Percentiles rank a stretch among this genome's conserved stretches.
Conservation (phyloP, 2,329 filamentous ascomycete species). For the Trichoderma semiorbis region DNA sequence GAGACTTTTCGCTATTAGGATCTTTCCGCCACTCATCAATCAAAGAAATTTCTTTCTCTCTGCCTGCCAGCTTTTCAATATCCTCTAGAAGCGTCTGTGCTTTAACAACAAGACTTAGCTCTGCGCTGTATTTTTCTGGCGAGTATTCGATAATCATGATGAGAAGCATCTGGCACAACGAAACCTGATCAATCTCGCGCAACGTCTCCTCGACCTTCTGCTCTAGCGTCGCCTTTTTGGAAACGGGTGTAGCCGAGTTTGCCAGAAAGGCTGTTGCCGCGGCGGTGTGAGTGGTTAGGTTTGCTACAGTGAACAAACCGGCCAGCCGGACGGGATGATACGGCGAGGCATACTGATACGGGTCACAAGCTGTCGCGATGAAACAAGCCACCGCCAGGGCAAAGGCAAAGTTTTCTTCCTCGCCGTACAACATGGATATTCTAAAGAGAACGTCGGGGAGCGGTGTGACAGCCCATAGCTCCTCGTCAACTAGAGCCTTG, state of each 20-base stretch:
- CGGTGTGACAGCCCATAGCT: conserved; percentile 49
- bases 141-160: conserved; percentile 44
- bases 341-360: conserved; percentile 48
- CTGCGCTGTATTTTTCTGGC: conserved; percentile 40
- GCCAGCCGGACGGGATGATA: conserved; percentile 51
- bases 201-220: conserved; percentile 32
- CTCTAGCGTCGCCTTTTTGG: conserved; percentile 24
- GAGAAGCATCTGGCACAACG: conserved; percentile 51
- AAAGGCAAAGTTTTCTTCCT: conserved; percentile 39
- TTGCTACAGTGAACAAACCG: conserved; percentile 49
- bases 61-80: conserved; percentile 44
- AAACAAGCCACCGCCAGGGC: conserved; percentile 48
- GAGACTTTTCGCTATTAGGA: conserved; percentile 38
- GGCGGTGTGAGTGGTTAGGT: conserved; percentile 49
- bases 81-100: conserved; percentile 49
- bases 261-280: conserved; percentile 34
- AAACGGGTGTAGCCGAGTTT: conserved; percentile 26
- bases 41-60: conserved; percentile 42
- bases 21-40: conserved; percentile 44
- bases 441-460: conserved; percentile 44
- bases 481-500: conserved; percentile 25
- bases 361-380: conserved; percentile 45
- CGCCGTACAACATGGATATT: conserved; percentile 43
- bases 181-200: conserved; percentile 48
- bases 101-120: conserved; percentile 44